A percentile compares a stretch with the other conserved stretches of the same genome.
phyloP scores from a whole-genome alignment of 345 rosid genomes.

The Triadica sebifera region DNA sequence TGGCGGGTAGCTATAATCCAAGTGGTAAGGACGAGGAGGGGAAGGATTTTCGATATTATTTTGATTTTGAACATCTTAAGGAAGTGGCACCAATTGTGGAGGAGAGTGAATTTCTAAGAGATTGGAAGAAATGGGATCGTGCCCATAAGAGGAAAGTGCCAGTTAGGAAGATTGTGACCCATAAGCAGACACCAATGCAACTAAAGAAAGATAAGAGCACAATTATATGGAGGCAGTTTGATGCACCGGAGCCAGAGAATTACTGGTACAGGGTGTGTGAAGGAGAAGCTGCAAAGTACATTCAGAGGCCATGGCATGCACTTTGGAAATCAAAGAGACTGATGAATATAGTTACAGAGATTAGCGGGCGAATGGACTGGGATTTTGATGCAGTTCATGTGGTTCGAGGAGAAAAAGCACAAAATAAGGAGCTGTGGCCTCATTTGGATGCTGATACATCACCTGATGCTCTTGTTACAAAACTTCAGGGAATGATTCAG shows the following conservation, averaged over 20 bases:
- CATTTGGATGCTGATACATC: slow-evolving; percentile 80
- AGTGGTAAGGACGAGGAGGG: slow-evolving; percentile 76
- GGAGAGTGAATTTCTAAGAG: slow-evolving; percentile 69
- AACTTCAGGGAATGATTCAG: slow-evolving; percentile 56
- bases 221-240: slow-evolving; percentile 85
- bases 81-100: slow-evolving; percentile 72
- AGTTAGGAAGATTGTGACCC: slow-evolving; percentile 61
- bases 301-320: slow-evolving; percentile 82
- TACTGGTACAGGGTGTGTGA: slow-evolving; percentile 96
- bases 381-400: slow-evolving; percentile 88
- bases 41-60: slow-evolving; percentile 82
- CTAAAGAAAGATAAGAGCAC: slow-evolving; percentile 75
- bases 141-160: slow-evolving; percentile 70
- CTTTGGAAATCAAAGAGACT: slow-evolving; percentile 93
- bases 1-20: slow-evolving; percentile 58
- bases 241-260: slow-evolving; percentile 78
- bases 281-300: slow-evolving; percentile 67
- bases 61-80: slow-evolving; percentile 91
- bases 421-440: slow-evolving; percentile 84
- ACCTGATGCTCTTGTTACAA: slow-evolving; percentile 61
- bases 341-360: slow-evolving; percentile 82
- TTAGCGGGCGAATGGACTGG: slow-evolving; percentile 94
- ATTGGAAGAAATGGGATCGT: slow-evolving; percentile 87
- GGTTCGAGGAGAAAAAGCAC: slow-evolving; percentile 86
- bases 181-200: slow-evolving; percentile 66